Evolutionary conservation across 78 protist genomes (phyloP).

Genomic region (Creolimax fragrantissima): DNA sequence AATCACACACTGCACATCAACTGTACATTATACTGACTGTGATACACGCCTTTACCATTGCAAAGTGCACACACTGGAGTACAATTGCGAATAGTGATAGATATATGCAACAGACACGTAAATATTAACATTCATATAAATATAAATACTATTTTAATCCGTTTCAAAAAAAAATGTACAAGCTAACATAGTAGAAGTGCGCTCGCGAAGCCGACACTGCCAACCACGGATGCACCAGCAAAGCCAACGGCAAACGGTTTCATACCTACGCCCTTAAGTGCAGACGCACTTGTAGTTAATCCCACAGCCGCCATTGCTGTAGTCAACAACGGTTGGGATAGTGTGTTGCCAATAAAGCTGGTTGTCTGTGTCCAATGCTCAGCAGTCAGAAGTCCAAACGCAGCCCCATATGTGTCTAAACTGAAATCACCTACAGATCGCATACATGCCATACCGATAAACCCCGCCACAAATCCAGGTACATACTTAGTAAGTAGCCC

Average conservation of each 20-base stretch:
- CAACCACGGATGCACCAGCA: not conserved
- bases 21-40: too few relatives aligned
- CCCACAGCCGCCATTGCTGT: conserved; percentile 28
- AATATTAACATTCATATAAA: too few relatives aligned
- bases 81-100: too few relatives aligned
- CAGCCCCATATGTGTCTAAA: not conserved
- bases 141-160: too few relatives aligned
- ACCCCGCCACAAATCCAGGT: conserved; percentile 2
- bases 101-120: too few relatives aligned
- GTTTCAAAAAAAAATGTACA: too few relatives aligned
- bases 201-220: not conserved
- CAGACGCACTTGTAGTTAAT: not conserved
- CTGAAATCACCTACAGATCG: not conserved
- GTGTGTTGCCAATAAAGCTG: not conserved
- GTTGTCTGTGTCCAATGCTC: not conserved
- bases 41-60: too few relatives aligned
- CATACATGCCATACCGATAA: not conserved
- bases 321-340: not conserved
- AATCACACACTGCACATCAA: too few relatives aligned
- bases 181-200: not conserved
- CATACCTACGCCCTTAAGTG: not conserved
- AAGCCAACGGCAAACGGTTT: conserved; percentile 2
- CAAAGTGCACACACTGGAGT: too few relatives aligned
- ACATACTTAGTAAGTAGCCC: not conserved
- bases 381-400: not conserved